Evolutionary conservation across 2,329 filamentous ascomycete genomes (phyloP), one percentile per base, ranked within the genome.

Genomic region (Fusarium sp.): DNA sequence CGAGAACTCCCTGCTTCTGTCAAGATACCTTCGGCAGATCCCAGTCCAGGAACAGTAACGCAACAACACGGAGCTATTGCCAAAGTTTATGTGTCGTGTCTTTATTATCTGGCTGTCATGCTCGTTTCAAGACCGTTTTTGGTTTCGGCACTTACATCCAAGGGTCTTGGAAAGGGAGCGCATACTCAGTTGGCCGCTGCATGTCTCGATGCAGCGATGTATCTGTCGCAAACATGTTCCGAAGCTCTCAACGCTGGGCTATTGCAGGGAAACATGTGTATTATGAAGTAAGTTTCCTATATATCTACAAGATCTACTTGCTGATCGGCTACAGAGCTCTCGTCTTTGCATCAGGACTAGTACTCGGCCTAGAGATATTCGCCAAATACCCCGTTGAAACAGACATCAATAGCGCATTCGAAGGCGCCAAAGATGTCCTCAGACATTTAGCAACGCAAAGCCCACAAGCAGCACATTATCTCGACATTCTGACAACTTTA

Each of bases 31-130:
- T 48, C 63, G 1, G 73, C 50, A 5, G 52, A 75, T n/a, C 44
- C 67, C 4, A 61, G 59, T 10, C 30, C 67, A 0, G 63, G 61
- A 36, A 59, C 42, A 24, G 56, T 59, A 11, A 59, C 42, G 6
- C 56, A 17, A 6, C 77, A 76, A 3, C 80, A 83, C 24, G 82
- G 81, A 1, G 82, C 84, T 5, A 83, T 89, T 32, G 85, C 85
- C 1, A 88, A 84, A 30, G 82, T 89, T 3, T 88, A 90, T 62
- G 84, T 90, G 11, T 86, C 88, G 1, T 90, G 88, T 64, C 81
- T 87, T 1, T 90, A 90, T 72, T 89, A 90, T 71, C 89, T 90
- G 62, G 87, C 88, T 0, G 87, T 90, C 1, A 90, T 89, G 26
- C 77, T 90, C 2, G 86, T 88, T 6, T 89, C 88, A 0, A 82